Percentiles rank a stretch among this genome's conserved stretches.
phyloP scores from a whole-genome alignment of 164 flowering plant genomes.

The Aristolochia contorta region DNA sequence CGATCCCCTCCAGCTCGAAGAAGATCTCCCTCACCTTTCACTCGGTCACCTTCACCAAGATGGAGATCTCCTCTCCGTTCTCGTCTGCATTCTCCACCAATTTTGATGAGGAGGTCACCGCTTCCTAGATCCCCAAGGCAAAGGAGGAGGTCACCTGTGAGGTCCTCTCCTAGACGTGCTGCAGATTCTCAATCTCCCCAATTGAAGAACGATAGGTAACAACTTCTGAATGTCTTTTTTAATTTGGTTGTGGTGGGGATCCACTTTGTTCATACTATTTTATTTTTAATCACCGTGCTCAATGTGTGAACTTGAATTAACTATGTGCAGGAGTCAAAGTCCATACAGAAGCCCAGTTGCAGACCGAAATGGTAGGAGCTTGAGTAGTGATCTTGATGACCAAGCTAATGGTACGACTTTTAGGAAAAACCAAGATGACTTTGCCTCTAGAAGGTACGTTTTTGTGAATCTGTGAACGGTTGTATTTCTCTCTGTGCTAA shows the following conservation, averaged over 20 bases:
- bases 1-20: conserved; percentile 25
- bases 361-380: conserved; percentile 17
- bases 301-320: not conserved
- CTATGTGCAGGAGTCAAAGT: conserved; percentile 19
- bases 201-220: conserved; percentile 36
- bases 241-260: too few relatives aligned
- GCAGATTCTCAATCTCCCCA: conserved; percentile 9
- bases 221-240: not conserved
- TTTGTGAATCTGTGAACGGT: not conserved
- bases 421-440: conserved; percentile 14
- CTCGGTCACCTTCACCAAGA: conserved; percentile 32
- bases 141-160: conserved; percentile 35
- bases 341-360: conserved; percentile 18
- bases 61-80: conserved; percentile 18
- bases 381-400: conserved; percentile 21
- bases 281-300: too few relatives aligned
- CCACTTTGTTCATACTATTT: too few relatives aligned
- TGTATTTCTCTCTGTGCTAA: not conserved
- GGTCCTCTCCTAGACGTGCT: conserved; percentile 20
- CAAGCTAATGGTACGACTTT: conserved; percentile 17
- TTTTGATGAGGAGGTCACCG: conserved; percentile 19
- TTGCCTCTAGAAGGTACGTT: conserved; percentile 18
- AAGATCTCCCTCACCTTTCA: conserved; percentile 30
- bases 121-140: conserved; percentile 21
- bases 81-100: conserved; percentile 14